Percentiles rank a stretch among this genome's conserved stretches.
Evolutionary conservation across 306 rosid species (phyloP).

Genomic region (Quercus glauca): DNA sequence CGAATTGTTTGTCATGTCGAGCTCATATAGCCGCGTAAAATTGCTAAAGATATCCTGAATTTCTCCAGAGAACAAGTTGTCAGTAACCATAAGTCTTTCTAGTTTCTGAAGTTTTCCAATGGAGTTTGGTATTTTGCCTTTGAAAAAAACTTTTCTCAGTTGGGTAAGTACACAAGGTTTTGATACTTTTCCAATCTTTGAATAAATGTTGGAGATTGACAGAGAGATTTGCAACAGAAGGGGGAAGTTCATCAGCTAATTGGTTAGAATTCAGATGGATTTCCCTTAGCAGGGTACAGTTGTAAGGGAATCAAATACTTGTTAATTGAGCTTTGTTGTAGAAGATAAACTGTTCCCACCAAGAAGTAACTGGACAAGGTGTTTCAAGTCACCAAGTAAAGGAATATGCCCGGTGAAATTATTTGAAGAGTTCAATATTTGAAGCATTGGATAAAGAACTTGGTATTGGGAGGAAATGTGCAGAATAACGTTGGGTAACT

Average conservation of each 20-base stretch:
- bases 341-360: conserved; percentile 26
- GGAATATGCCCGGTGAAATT: conserved; percentile 27
- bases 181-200: conserved; percentile 19
- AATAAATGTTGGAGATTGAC: conserved; percentile 21
- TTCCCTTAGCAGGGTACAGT: conserved; percentile 10
- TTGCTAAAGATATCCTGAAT: conserved; percentile 44
- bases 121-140: conserved; percentile 30
- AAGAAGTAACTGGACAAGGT: conserved; percentile 14
- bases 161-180: conserved; percentile 25
- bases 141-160: conserved; percentile 19
- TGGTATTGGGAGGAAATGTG: conserved; percentile 3
- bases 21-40: conserved; percentile 4
- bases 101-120: conserved; percentile 23
- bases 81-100: background rate
- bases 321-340: conserved; percentile 15
- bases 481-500: no score
- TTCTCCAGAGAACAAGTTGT: conserved; percentile 28
- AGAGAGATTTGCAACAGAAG: conserved; percentile 27
- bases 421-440: conserved; percentile 1
- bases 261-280: conserved; percentile 21
- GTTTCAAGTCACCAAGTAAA: conserved; percentile 17
- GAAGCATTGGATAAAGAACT: conserved; percentile 36
- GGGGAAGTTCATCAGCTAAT: conserved; percentile 36
- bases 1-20: conserved; percentile 1
- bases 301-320: conserved; percentile 32